A percentile compares a stretch with the other conserved stretches of the same genome.
Evolutionary conservation across 768 basidiomycete species (phyloP).

Genomic region (Lyophyllum shimeji): DNA sequence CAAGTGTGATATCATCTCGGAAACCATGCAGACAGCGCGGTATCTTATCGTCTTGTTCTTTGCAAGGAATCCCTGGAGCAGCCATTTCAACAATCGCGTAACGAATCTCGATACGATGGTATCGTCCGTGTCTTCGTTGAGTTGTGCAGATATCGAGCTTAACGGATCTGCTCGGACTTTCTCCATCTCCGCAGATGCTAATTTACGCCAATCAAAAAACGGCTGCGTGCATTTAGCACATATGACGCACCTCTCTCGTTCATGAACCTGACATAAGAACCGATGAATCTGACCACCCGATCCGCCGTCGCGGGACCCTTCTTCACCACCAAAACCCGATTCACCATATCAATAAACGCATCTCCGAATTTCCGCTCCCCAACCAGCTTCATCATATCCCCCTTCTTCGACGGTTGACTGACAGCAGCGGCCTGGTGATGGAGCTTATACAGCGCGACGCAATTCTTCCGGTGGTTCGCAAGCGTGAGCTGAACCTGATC

Average conservation of each 20-base stretch:
- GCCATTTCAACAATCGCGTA: constrained; percentile 62
- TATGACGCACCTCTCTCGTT: constrained; percentile 75
- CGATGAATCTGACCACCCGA: constrained; percentile 82
- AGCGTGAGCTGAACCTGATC: constrained; percentile 77
- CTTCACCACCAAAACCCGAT: constrained; percentile 75
- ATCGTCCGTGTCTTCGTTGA: constrained; percentile 56
- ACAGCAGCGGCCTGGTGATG: constrained; percentile 64
- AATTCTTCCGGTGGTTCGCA: constrained; percentile 93
- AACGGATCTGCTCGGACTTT: constrained; percentile 26
- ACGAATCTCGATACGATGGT: constrained; percentile 71
- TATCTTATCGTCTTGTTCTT: constrained; percentile 92
- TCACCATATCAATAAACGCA: constrained; percentile 70
- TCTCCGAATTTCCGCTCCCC: constrained; percentile 84
- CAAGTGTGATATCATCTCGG: constrained; percentile 80
- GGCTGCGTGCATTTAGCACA: background rate
- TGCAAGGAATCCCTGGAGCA: constrained; percentile 80
- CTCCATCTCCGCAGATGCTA: constrained; percentile 31
- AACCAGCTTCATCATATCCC: constrained; percentile 46
- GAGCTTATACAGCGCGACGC: constrained; percentile 82
- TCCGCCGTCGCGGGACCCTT: constrained; percentile 85
- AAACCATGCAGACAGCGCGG: constrained; percentile 77
- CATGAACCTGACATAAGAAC: constrained; percentile 77
- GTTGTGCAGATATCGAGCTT: constrained; percentile 21
- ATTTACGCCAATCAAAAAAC: background rate
- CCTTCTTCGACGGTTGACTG: constrained; percentile 51